Conservation (phyloP, 129 eudicot species). For the Logfia minima region DNA sequence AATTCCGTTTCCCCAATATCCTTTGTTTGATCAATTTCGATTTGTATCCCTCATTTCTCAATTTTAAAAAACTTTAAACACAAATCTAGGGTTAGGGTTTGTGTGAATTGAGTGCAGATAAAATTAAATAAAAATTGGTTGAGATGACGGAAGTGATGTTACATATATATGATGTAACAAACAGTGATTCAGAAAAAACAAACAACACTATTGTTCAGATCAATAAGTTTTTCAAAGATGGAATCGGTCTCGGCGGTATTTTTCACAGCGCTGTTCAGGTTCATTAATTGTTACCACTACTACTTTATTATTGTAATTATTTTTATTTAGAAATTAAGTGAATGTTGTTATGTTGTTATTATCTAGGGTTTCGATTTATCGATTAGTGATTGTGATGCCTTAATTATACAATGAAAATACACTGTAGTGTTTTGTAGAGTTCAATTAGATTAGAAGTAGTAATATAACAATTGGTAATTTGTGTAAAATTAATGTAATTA, state of each 20-base stretch:
- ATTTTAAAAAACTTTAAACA: no score
- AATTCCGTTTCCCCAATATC: no score
- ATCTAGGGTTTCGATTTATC: conserved; percentile 34
- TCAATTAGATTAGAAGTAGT: no score
- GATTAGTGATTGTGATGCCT: no score
- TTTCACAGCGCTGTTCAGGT: conserved; percentile 99
- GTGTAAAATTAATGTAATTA: no score
- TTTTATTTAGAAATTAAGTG: background rate
- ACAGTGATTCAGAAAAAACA: conserved; percentile 85
- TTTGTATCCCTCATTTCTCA: background rate
- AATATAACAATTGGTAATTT: no score
- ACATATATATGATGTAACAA: conserved; percentile 92
- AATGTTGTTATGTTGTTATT: background rate
- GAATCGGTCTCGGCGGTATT: conserved; percentile 94
- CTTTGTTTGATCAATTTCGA: no score
- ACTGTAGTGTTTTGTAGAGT: no score
- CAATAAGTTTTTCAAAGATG: conserved; percentile 93
- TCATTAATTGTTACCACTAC: no score
- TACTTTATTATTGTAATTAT: background rate
- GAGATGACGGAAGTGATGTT: conserved; percentile 84
- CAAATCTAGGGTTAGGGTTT: conserved; percentile 16
- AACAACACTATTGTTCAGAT: conserved; percentile 89
- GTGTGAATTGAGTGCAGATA: background rate
- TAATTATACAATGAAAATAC: no score
- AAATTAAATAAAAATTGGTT: background rate